A percentile compares a stretch with the other conserved stretches of the same genome.
Evolutionary conservation across 1,284 basidiomycete genomes (phyloP).

Genomic region (Fomitopsis pinicola): DNA sequence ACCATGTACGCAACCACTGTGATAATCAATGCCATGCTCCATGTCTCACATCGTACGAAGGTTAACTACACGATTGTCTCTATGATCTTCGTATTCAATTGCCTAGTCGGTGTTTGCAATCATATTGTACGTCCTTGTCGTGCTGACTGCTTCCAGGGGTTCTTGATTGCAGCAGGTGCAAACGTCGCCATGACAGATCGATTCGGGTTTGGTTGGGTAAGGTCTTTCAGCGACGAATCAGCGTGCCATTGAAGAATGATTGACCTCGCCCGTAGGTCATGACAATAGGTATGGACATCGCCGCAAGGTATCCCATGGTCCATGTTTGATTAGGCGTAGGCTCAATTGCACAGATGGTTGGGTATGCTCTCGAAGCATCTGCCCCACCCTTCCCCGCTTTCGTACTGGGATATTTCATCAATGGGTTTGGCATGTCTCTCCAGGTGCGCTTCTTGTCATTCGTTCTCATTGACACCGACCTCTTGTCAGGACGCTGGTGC

Average conservation of each 20-base stretch:
- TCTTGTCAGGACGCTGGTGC: conserved; percentile 45
- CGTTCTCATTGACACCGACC: background rate
- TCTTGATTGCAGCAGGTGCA: conserved; percentile 38
- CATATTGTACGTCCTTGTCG: background rate
- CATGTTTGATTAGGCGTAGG: conserved; percentile 1
- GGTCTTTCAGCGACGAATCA: conserved; percentile 1
- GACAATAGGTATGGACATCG: conserved; percentile 17
- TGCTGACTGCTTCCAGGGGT: conserved; percentile 31
- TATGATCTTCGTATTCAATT: conserved; percentile 53
- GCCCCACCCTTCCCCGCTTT: conserved; percentile 67
- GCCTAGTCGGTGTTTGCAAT: conserved; percentile 33
- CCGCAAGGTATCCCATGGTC: background rate
- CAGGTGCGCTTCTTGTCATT: conserved; percentile 9
- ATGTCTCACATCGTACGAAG: conserved; percentile 19
- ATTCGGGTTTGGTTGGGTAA: conserved; percentile 54
- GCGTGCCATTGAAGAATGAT: too few species aligned
- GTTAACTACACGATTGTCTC: conserved; percentile 43
- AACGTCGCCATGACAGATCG: conserved; percentile 49
- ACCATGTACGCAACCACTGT: conserved; percentile 32
- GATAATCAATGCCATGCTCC: background rate
- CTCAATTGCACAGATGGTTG: conserved; percentile 36
- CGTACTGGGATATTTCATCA: conserved; percentile 51
- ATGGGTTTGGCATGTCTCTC: conserved; percentile 48
- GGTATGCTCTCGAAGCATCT: conserved; percentile 52
- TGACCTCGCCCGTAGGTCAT: conserved; percentile 19